Conservation (phyloP, 495 filamentous ascomycete genomes). For the Sordaria brevicollis region DNA sequence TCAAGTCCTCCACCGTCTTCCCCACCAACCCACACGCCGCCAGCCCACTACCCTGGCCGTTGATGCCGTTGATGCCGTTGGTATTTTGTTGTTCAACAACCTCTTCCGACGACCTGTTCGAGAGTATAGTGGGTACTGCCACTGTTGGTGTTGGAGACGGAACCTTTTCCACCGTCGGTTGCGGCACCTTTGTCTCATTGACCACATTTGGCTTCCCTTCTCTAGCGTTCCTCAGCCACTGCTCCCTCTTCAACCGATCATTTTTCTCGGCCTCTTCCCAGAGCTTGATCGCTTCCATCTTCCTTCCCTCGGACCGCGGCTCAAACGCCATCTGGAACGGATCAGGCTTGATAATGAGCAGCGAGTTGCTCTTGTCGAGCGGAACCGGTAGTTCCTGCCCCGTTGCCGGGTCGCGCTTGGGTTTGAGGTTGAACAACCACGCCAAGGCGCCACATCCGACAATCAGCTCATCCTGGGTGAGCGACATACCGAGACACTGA, state of each 20-base stretch:
- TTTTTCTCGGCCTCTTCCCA: constrained; percentile 14
- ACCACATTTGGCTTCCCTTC: not conserved
- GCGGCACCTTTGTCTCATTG: not conserved
- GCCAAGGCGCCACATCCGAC: constrained; percentile 33
- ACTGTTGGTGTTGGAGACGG: not conserved
- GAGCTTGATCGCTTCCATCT: constrained; percentile 18
- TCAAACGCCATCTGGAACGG: constrained; percentile 33
- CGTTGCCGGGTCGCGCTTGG: constrained; percentile 22
- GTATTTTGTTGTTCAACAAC: not conserved
- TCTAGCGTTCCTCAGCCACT: constrained; percentile 12
- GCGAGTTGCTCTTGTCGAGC: constrained; percentile 29
- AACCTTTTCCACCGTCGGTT: not conserved
- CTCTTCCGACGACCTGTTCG: not conserved
- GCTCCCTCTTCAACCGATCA: constrained; percentile 14
- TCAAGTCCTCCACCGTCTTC: not conserved
- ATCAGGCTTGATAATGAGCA: constrained; percentile 34
- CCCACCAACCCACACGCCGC: not conserved
- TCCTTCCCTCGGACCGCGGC: constrained; percentile 22
- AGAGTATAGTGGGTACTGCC: not conserved
- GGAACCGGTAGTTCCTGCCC: constrained; percentile 28
- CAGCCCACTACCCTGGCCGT: not conserved
- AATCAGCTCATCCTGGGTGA: constrained; percentile 37
- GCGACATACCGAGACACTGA: constrained; percentile 44
- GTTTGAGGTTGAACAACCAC: constrained; percentile 40
- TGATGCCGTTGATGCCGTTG: too few relatives aligned